These are phyloP conservation scores for Cercospora sp. DNA, from an alignment of 2,329 filamentous ascomycete species.

Conservation along the genomic window DNA sequence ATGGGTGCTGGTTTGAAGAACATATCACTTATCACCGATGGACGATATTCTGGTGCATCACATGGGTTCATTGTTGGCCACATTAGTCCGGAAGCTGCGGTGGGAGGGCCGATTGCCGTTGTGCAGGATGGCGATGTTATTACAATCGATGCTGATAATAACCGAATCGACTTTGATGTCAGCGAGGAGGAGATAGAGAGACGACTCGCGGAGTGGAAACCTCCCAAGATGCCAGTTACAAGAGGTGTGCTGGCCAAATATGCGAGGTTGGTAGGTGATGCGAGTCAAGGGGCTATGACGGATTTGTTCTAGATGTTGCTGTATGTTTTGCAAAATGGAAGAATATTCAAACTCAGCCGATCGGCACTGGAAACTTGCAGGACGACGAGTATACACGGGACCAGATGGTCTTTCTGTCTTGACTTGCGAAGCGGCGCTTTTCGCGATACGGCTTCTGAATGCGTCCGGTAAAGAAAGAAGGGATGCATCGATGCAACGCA, in stretches of 20 bases:
- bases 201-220: constrained; percentile 66
- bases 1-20: constrained; percentile 90
- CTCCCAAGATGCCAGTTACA: constrained; percentile 70
- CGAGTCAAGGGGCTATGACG: constrained; percentile 86
- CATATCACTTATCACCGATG: constrained; percentile 88
- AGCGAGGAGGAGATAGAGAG: constrained; percentile 67
- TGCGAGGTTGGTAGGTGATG: constrained; percentile 81
- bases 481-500: not conserved
- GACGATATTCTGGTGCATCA: constrained; percentile 80
- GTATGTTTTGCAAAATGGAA: not conserved
- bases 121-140: constrained; percentile 78
- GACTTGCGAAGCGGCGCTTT: not conserved
- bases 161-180: constrained; percentile 70
- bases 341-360: not conserved
- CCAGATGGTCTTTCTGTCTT: not conserved
- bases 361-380: not conserved
- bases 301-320: constrained; percentile 58
- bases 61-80: constrained; percentile 95
- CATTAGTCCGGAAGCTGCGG: constrained; percentile 85
- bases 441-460: not conserved
- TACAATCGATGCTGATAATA: constrained; percentile 80
- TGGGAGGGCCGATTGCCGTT: constrained; percentile 83
- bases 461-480: not conserved
- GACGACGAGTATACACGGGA: not conserved
- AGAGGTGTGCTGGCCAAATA: constrained; percentile 90